Evolutionary conservation across 2,329 filamentous ascomycete genomes (phyloP), one percentile per base, ranked within the genome.

Genomic region (Drechslerella dactyloides): DNA sequence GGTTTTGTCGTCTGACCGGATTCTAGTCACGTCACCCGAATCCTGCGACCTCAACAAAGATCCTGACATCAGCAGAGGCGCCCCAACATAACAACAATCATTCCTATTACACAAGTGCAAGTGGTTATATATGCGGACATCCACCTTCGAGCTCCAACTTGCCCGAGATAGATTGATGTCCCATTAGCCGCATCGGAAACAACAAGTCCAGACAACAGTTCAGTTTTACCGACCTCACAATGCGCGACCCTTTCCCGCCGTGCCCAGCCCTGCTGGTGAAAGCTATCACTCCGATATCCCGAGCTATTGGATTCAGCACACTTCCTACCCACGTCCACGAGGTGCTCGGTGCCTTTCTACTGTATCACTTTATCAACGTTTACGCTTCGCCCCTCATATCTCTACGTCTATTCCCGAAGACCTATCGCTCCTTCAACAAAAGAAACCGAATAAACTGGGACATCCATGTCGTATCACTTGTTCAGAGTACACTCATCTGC

Each of bases 381-480:
- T 83, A 86, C 72, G 77, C 92, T 73, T 89, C 90, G 57, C 91
- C 91, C 5, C 77, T 82, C 44, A 60, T 93, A 37, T 92, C 89
- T 35, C 82, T 80, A 51, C 77, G 81, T 64, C 78, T 91, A 69
- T 87, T 89, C 74, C 86, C 89, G 1, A 76, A 82, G 51, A 83
- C 85, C 75, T 94, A 94, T 81, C 78, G 82, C 33, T 80, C 80
- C 53, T 83, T 91, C 75, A 85, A 86, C 54, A 81, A 82, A 24
- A 83, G 85, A 62, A 90, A 89, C 64, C 85, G 84, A 78, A 82
- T 91, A 73, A 94, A 90, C 82, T 94, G 91, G 91, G 87, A 96
- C 79, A 88, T 91, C 23, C 91, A 93, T 78, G 87, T 93, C 62
- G 90, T 94, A 33, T 92, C 89, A n/a, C 84, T 94, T 75, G 83